Conservation (phyloP, 371 early-diverging fungal genomes). For the Mucor mucedo region DNA sequence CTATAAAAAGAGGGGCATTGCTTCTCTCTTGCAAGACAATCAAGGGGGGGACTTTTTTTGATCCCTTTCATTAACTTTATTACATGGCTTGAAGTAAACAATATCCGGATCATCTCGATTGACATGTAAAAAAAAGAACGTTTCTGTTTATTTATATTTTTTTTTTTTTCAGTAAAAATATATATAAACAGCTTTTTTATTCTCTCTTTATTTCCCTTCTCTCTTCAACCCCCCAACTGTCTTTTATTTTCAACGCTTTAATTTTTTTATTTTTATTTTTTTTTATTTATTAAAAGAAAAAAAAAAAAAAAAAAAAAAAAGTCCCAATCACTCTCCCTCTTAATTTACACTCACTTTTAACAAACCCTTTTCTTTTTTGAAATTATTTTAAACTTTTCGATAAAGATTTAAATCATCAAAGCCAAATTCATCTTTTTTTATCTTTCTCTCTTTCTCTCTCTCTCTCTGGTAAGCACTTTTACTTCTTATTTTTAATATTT, state of each 20-base stretch:
- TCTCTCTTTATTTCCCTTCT: constrained; percentile 5
- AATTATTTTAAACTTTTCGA: constrained; percentile 31
- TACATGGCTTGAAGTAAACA: not conserved
- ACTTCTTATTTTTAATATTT: not conserved
- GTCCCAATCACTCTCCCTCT: constrained; percentile 22
- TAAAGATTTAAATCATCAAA: constrained; percentile 23
- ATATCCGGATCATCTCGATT: constrained; percentile 4
- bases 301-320: constrained; percentile 9
- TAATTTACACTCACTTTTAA: constrained; percentile 19
- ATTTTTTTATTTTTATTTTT: constrained; percentile 15
- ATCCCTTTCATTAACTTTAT: constrained; percentile 24
- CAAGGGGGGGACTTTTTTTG: not conserved
- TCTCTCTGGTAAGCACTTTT: not conserved
- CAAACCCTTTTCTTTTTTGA: constrained; percentile 14
- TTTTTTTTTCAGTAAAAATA: not conserved
- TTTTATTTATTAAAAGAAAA: constrained; percentile 4
- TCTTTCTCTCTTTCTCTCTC: too few relatives aligned
- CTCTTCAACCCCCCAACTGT: constrained; percentile 3
- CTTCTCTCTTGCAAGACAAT: constrained; percentile 1
- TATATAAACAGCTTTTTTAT: not conserved
- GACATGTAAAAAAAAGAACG: not conserved
- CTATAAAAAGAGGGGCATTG: constrained; percentile 11
- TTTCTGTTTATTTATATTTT: not conserved
- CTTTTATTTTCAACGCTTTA: constrained; percentile 9
- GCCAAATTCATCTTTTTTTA: constrained; percentile 15